These are phyloP conservation scores for Syncephalastrum racemosum DNA, from an alignment of 371 early-diverging fungal species.

Conservation along the genomic window DNA sequence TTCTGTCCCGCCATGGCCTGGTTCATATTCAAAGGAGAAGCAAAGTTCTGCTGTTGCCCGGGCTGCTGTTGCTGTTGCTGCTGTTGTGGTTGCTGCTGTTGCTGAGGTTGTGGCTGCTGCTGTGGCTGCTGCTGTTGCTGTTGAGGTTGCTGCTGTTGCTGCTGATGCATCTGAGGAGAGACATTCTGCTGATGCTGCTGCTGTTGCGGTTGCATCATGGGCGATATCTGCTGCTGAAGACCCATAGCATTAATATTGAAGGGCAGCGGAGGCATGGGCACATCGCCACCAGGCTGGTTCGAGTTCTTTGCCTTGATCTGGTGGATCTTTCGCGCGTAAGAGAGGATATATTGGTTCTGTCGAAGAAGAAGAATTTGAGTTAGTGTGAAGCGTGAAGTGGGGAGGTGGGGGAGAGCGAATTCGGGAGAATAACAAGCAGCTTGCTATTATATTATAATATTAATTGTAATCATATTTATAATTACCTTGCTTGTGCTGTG, in stretches of 20 bases:
- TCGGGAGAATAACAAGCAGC: background rate
- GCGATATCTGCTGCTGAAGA: conserved; percentile 39
- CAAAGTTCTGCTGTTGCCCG: conserved; percentile 22
- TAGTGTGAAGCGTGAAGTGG: too few species aligned
- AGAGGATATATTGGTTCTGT: conserved; percentile 43
- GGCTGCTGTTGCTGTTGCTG: conserved; percentile 19
- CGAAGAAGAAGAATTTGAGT: background rate
- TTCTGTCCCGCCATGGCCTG: conserved; percentile 22
- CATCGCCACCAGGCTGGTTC: conserved; percentile 17
- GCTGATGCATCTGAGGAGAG: background rate
- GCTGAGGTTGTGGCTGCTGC: conserved; percentile 52
- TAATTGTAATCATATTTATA: background rate
- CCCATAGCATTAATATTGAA: conserved; percentile 23
- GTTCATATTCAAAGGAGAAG: conserved; percentile 23
- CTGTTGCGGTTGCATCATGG: conserved; percentile 51
- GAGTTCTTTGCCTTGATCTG: conserved; percentile 28
- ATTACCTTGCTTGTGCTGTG: conserved; percentile 44
- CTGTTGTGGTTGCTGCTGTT: conserved; percentile 28
- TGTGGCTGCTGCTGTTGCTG: conserved; percentile 29
- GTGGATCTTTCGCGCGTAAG: conserved; percentile 36
- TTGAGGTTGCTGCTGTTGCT: conserved; percentile 13
- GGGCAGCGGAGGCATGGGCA: conserved; percentile 32
- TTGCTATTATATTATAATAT: background rate
- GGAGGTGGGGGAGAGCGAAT: too few species aligned
- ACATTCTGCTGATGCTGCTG: conserved; percentile 18